phyloP scores from a whole-genome alignment of 1,139 yeast species.

The Lodderomyces theae region DNA sequence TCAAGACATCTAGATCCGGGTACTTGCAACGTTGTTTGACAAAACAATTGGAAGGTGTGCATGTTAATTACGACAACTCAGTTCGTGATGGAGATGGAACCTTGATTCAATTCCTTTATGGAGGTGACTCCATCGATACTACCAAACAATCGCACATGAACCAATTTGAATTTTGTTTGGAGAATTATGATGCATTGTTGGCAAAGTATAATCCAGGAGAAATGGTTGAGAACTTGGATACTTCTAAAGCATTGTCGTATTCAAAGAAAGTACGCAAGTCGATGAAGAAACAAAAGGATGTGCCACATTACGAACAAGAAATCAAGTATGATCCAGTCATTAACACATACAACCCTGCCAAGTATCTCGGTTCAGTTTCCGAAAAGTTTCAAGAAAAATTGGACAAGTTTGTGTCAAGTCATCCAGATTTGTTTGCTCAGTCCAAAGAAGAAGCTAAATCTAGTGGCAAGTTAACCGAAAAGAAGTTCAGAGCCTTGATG shows the following conservation, averaged over 20 bases:
- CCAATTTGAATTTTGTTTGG: constrained; percentile 89
- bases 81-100: constrained; percentile 97
- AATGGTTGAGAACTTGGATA: constrained; percentile 70
- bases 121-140: constrained; percentile 96
- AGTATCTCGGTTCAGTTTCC: constrained; percentile 88
- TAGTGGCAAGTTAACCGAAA: constrained; percentile 61
- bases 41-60: constrained; percentile 97
- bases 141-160: constrained; percentile 93
- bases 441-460: constrained; percentile 43
- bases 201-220: constrained; percentile 86
- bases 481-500: constrained; percentile 95
- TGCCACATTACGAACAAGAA: constrained; percentile 62
- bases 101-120: constrained; percentile 90
- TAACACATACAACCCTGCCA: constrained; percentile 81
- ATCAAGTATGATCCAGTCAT: constrained; percentile 85
- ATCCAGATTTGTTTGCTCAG: constrained; percentile 53
- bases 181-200: constrained; percentile 83
- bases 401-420: constrained; percentile 62
- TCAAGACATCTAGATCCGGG: constrained; percentile 97
- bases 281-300: constrained; percentile 59
- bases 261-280: constrained; percentile 79
- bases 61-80: constrained; percentile 88
- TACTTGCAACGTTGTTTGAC: constrained; percentile 98
- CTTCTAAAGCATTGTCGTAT: constrained; percentile 76
- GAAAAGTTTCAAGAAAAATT: constrained; percentile 82